These are phyloP conservation scores for Boletus tomentosulus DNA, from an alignment of 768 basidiomycete species.

Conservation along the genomic window DNA sequence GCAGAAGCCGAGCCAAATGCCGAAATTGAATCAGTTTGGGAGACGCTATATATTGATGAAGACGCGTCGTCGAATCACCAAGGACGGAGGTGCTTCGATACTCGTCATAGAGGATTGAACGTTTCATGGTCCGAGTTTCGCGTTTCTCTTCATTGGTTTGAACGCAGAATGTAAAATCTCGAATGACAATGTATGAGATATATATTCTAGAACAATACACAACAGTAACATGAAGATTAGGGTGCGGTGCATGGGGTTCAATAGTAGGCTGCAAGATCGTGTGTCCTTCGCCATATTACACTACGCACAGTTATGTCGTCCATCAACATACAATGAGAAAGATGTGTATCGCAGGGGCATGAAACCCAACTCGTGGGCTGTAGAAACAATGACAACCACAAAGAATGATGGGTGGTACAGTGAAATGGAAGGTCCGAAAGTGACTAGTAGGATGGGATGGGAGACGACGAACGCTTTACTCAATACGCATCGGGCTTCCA, in stretches of 20 bases:
- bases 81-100: conserved; percentile 62
- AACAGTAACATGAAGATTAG: conserved; percentile 13
- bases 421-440: not conserved
- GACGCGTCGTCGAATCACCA: conserved; percentile 56
- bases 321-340: conserved; percentile 9
- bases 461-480: conserved; percentile 4
- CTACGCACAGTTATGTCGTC: conserved; percentile 7
- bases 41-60: conserved; percentile 57
- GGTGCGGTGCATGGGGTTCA: conserved; percentile 16
- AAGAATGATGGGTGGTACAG: not conserved
- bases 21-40: conserved; percentile 46
- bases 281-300: conserved; percentile 16
- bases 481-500: conserved; percentile 33
- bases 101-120: conserved; percentile 32
- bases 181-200: not conserved
- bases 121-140: not conserved
- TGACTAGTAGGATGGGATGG: not conserved
- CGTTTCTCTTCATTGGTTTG: not conserved
- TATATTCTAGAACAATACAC: conserved; percentile 13
- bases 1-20: conserved; percentile 16
- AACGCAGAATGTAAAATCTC: not conserved
- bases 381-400: not conserved
- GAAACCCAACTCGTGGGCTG: not conserved
- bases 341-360: conserved; percentile 10
- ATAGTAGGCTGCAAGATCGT: conserved; percentile 3